Evolutionary conservation across 1,284 basidiomycete species (phyloP), one percentile per base, ranked within the genome.

Genomic region (Cryptococcus hybrid): DNA sequence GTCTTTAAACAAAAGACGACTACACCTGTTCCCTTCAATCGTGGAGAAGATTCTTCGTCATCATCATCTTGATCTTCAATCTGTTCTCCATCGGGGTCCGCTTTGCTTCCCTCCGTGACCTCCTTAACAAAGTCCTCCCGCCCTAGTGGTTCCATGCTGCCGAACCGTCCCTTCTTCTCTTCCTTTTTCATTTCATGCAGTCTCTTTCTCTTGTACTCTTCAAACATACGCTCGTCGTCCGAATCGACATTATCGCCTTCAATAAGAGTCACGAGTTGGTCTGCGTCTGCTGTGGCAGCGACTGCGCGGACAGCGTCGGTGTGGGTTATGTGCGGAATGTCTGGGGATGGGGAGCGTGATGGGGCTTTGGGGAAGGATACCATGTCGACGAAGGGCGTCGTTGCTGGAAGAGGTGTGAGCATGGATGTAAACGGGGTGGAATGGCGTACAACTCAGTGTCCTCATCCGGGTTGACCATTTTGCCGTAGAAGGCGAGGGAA

Each of bases 61-160:
- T 79, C 66, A 66, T 75, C 61, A 50, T 67, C 63, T 57, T 79
- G 52, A 52, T 67, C 66, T 37, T 64, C 59, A 35, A 68, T 65
- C 13, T 69, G 69, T 47, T 84, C 83, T 7, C 81, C 87, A 7
- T 86, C 85, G 54, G 88, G 85, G 61, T 84, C 80, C 3, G 84
- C 74, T 63, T 84, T 85, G 75, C 92, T 96, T 1, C 90, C 91
- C 58, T 98, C 93, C 0, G 94, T 98, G 13, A 99, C 90, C 70
- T 98, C 92, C 52, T 88, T 82, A 38, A 90, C 95, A 77, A 98
- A 99, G 74, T 97, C 94, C 15, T 93, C 92, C 62, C 95, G 82
- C 36, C 86, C 86, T 61, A 99, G 95, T 2, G 92, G 92, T 76
- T 88, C 89, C 51, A 98, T 85, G 47, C 86, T 80, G 18, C 95